Evolutionary conservation across 768 basidiomycete genomes (phyloP).

Genomic region (Phanerodontia chrysosporium): DNA sequence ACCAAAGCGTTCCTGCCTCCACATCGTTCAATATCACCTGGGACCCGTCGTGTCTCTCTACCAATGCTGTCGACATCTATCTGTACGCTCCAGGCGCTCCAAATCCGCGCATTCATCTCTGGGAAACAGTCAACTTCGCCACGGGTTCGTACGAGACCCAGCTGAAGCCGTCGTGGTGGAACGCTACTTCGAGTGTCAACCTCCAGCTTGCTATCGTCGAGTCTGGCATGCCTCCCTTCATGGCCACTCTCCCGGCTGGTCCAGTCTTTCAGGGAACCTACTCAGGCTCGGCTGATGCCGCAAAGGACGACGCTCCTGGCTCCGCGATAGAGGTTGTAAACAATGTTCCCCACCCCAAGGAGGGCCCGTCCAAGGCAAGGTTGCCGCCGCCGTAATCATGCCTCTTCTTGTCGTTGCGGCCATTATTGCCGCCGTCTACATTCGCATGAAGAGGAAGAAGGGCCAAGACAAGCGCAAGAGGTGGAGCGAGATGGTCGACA

Average conservation of each 20-base stretch:
- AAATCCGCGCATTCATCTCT: conserved; percentile 49
- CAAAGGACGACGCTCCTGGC: conserved; percentile 40
- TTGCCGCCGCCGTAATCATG: conserved; percentile 62
- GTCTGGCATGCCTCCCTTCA: conserved; percentile 45
- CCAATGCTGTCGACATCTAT: conserved; percentile 59
- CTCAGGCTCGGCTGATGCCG: conserved; percentile 36
- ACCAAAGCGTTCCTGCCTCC: conserved; percentile 41
- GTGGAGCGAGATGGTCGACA: conserved; percentile 68
- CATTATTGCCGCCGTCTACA: conserved; percentile 40
- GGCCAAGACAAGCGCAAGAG: conserved; percentile 48
- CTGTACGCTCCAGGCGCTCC: conserved; percentile 49
- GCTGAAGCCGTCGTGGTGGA: conserved; percentile 71
- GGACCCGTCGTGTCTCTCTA: conserved; percentile 55
- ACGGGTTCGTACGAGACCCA: conserved; percentile 45
- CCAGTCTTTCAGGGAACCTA: conserved; percentile 70
- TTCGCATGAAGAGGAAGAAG: conserved; percentile 49
- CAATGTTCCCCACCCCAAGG: conserved; percentile 26
- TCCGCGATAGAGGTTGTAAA: conserved; percentile 37
- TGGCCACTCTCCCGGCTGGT: conserved; percentile 53
- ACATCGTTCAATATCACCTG: conserved; percentile 56
- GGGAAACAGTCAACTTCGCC: conserved; percentile 46
- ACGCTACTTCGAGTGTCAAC: conserved; percentile 39
- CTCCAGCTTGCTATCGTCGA: conserved; percentile 62
- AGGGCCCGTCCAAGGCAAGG: conserved; percentile 41
- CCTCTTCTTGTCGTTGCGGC: conserved; percentile 55